Conservation (phyloP, 1,139 yeast genomes). For the Hyphopichia wangnamkhiaoensis region DNA sequence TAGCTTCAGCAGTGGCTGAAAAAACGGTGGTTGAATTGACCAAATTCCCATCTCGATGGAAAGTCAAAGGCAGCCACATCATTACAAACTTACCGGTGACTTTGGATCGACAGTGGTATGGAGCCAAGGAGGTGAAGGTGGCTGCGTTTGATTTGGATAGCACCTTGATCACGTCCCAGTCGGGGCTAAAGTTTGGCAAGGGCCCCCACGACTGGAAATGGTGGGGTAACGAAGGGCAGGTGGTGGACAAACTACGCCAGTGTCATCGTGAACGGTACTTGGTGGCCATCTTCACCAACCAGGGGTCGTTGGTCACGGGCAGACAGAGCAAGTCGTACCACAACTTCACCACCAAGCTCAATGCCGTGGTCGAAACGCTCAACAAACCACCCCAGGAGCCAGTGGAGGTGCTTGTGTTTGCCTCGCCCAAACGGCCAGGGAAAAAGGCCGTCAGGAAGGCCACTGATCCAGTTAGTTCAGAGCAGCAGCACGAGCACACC, state of each 20-base stretch:
- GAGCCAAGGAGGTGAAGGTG: constrained; percentile 28
- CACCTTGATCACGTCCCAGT: constrained; percentile 63
- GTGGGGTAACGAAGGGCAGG: constrained; percentile 33
- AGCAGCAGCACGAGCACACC: constrained; percentile 39
- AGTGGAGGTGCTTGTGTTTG: constrained; percentile 55
- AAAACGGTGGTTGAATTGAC: no score
- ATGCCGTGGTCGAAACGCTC: constrained; percentile 28
- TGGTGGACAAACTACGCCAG: constrained; percentile 27
- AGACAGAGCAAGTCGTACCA: constrained; percentile 51
- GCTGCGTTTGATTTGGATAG: constrained; percentile 81
- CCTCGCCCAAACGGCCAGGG: constrained; percentile 57
- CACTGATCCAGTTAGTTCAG: constrained; percentile 23
- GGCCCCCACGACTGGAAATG: constrained; percentile 71
- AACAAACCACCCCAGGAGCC: constrained; percentile 6
- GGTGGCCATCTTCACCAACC: constrained; percentile 81
- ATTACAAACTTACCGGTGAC: constrained; percentile 30
- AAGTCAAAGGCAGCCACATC: constrained; percentile 34
- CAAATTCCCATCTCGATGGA: constrained; percentile 29
- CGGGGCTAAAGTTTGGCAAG: constrained; percentile 57
- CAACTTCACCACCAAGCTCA: constrained; percentile 47
- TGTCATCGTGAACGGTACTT: constrained; percentile 27
- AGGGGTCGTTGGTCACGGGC: constrained; percentile 60
- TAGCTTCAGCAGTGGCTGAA: background rate
- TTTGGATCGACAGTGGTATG: constrained; percentile 5
- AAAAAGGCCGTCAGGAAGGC: constrained; percentile 25